Evolutionary conservation across 1,139 yeast genomes (phyloP).

Genomic region (Suhomyces taliae): DNA sequence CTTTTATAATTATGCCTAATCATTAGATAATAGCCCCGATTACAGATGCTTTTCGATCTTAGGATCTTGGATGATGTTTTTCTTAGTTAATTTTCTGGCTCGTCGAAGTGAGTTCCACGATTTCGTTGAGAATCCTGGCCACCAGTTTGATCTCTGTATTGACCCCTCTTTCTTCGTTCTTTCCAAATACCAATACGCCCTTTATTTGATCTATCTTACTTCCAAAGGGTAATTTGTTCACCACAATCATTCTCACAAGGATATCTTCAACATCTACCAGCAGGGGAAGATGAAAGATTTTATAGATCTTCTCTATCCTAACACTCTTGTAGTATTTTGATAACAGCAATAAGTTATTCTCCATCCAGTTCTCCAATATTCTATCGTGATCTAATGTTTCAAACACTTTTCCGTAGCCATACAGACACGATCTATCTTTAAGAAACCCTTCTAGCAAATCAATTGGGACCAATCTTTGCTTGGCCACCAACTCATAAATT

Average conservation of each 20-base stretch:
- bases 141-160: constrained; percentile 22
- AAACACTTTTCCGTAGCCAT: constrained; percentile 9
- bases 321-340: constrained; percentile 32
- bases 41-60: background rate
- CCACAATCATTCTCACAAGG: constrained; percentile 35
- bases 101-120: background rate
- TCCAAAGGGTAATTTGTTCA: constrained; percentile 30
- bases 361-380: constrained; percentile 28
- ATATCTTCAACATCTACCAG: constrained; percentile 23
- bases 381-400: constrained; percentile 14
- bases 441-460: constrained; percentile 20
- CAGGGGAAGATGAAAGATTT: constrained; percentile 16
- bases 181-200: constrained; percentile 27
- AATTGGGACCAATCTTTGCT: constrained; percentile 21
- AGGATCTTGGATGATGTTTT: background rate
- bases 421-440: background rate
- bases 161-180: constrained; percentile 9
- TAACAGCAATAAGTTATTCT: constrained; percentile 32
- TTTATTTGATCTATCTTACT: constrained; percentile 37
- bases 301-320: constrained; percentile 17
- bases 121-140: constrained; percentile 12
- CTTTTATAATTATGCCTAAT: no score
- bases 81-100: background rate
- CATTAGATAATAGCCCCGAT: no score
- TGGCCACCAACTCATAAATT: constrained; percentile 11